phyloP scores from a whole-genome alignment of 805 yeast species.

The Hanseniaspora jakobsenii region DNA sequence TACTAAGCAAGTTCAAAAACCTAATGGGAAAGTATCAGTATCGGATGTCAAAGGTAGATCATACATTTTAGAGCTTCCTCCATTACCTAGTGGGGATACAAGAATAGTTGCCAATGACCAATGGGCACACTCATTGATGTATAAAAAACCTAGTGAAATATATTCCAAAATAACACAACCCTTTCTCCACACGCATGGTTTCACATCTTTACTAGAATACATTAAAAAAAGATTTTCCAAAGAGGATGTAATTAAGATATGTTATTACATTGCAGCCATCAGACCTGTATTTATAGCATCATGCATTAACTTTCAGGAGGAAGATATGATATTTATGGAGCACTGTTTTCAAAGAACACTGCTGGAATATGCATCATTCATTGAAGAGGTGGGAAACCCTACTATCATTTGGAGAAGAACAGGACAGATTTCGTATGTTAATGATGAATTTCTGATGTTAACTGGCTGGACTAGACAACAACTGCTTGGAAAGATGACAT shows the following conservation, averaged over 20 bases:
- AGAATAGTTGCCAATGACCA: slow-evolving; percentile 19
- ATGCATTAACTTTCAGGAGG: slow-evolving; percentile 75
- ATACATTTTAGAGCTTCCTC: slow-evolving; percentile 8
- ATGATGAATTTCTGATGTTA: slow-evolving; percentile 80
- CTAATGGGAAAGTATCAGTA: background rate
- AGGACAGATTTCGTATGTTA: slow-evolving; percentile 88
- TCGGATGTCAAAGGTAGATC: slow-evolving; percentile 18
- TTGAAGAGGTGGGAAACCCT: slow-evolving; percentile 80
- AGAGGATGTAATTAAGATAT: slow-evolving; percentile 63
- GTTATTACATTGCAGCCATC: slow-evolving; percentile 78
- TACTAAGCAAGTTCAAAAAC: slow-evolving; percentile 19
- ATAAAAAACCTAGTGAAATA: slow-evolving; percentile 62
- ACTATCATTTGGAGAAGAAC: slow-evolving; percentile 92
- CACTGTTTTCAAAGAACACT: slow-evolving; percentile 90
- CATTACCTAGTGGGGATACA: background rate
- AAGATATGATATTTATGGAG: slow-evolving; percentile 88
- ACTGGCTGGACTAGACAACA: slow-evolving; percentile 82
- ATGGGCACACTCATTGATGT: slow-evolving; percentile 30
- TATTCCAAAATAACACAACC: slow-evolving; percentile 66
- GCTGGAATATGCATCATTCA: slow-evolving; percentile 75
- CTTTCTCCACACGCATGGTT: slow-evolving; percentile 82
- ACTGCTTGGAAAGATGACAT: slow-evolving; percentile 52
- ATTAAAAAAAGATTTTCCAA: slow-evolving; percentile 58
- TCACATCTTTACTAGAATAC: slow-evolving; percentile 67
- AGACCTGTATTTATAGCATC: slow-evolving; percentile 90